These are phyloP conservation scores for Penicillium sp. DNA, from an alignment of 2,329 filamentous ascomycete species.

Conservation along the genomic window DNA sequence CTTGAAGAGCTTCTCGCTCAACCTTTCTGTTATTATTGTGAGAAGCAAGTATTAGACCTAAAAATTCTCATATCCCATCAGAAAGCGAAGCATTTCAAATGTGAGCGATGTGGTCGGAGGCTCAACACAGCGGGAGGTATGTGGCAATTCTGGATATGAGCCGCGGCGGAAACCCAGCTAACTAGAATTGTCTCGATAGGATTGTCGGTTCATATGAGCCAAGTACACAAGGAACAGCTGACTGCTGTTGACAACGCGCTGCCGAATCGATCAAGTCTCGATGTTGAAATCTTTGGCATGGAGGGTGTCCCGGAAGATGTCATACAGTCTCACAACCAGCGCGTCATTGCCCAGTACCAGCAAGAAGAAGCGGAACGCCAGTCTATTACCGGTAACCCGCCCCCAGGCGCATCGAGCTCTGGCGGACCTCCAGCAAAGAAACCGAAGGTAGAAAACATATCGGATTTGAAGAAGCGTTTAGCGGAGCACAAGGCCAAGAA, in stretches of 20 bases:
- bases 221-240: conserved; percentile 95
- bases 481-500: conserved; percentile 75
- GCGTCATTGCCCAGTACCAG: conserved; percentile 84
- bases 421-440: conserved; percentile 60
- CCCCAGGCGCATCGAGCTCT: conserved; percentile 61
- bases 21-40: conserved; percentile 99
- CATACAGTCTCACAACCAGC: conserved; percentile 80
- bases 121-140: conserved; percentile 93
- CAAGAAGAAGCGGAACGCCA: conserved; percentile 82
- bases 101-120: conserved; percentile 83
- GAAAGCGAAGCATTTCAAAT: conserved; percentile 99
- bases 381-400: conserved; percentile 81
- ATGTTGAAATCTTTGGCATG: conserved; percentile 98
- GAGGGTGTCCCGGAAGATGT: conserved; percentile 92
- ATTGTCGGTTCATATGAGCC: conserved; percentile 94
- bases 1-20: conserved; percentile 86
- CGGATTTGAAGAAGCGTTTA: conserved; percentile 79
- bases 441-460: conserved; percentile 72
- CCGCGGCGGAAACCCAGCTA: not conserved
- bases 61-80: conserved; percentile 97
- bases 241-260: conserved; percentile 89
- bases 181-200: conserved; percentile 56
- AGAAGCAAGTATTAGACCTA: too few relatives aligned
- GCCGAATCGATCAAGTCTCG: conserved; percentile 80
- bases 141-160: conserved; percentile 31